Percentiles rank a stretch among this genome's conserved stretches.
Evolutionary conservation across 2,329 filamentous ascomycete species (phyloP).

Genomic region (Venturia oleaginea): DNA sequence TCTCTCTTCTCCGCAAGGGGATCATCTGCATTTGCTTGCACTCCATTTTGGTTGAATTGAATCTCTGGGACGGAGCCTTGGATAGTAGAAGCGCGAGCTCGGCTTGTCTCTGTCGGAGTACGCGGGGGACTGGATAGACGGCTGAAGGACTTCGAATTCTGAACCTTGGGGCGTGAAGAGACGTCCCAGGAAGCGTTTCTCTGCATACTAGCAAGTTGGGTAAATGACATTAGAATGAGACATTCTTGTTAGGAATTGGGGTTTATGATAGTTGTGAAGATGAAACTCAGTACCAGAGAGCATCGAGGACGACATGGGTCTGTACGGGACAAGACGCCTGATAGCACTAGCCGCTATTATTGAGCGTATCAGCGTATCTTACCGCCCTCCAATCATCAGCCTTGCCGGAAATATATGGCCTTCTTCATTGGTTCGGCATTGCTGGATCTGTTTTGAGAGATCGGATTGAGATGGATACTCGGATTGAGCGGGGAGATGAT

Average conservation of each 20-base stretch:
- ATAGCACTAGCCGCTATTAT: not conserved
- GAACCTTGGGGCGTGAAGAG: slow-evolving; percentile 19
- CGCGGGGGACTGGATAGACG: slow-evolving; percentile 26
- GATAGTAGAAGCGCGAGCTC: slow-evolving; percentile 39
- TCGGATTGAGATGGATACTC: not conserved
- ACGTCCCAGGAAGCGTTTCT: slow-evolving; percentile 9
- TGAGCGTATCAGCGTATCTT: not conserved
- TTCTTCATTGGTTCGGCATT: not conserved
- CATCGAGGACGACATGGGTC: not conserved
- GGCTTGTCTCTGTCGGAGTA: slow-evolving; percentile 17
- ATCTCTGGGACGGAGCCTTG: slow-evolving; percentile 24
- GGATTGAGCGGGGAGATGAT: not conserved
- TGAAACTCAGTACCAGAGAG: not conserved
- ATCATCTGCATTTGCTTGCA: not conserved
- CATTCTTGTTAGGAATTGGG: not conserved
- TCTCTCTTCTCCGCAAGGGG: slow-evolving; percentile 23
- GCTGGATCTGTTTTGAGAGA: not conserved
- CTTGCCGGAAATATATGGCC: not conserved
- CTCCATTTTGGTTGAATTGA: not conserved
- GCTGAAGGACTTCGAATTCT: slow-evolving; percentile 40
- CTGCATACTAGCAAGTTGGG: not conserved
- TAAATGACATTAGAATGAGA: not conserved
- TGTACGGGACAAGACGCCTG: not conserved
- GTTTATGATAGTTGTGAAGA: slow-evolving; percentile 2
- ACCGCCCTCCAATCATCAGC: not conserved